Conservation (phyloP, 371 early-diverging fungal genomes). For the Apophysomyces ossiformis region DNA sequence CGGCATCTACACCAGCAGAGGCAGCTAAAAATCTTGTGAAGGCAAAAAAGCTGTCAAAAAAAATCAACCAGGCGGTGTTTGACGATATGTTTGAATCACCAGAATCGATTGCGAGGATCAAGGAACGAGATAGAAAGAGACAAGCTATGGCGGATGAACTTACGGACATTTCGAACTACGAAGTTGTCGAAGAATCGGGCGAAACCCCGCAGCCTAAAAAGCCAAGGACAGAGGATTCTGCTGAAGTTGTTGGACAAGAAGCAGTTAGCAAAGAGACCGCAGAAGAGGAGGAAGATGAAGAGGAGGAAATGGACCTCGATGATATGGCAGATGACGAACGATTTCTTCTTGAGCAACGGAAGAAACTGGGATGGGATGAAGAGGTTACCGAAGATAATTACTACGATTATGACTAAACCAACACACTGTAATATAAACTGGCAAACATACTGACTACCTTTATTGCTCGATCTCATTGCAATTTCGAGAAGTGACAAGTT, state of each 20-base stretch:
- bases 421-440: not conserved
- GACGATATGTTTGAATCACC: slow-evolving; percentile 74
- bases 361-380: slow-evolving; percentile 40
- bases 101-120: slow-evolving; percentile 48
- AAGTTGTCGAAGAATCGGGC: slow-evolving; percentile 56
- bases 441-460: too few relatives aligned
- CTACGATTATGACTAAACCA: slow-evolving; percentile 31
- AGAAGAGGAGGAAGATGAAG: slow-evolving; percentile 50
- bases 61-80: slow-evolving; percentile 88
- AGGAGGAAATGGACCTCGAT: slow-evolving; percentile 48
- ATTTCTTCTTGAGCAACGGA: slow-evolving; percentile 33
- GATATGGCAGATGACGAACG: slow-evolving; percentile 54
- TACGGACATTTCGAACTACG: slow-evolving; percentile 34
- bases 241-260: slow-evolving; percentile 17
- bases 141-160: slow-evolving; percentile 19
- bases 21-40: slow-evolving; percentile 76
- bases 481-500: too few relatives aligned
- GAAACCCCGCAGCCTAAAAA: slow-evolving; percentile 29
- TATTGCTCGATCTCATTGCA: too few relatives aligned
- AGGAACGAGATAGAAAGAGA: slow-evolving; percentile 40
- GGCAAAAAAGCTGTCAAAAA: slow-evolving; percentile 79
- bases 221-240: slow-evolving; percentile 14
- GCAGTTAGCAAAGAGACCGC: slow-evolving; percentile 21
- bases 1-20: slow-evolving; percentile 67
- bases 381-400: slow-evolving; percentile 29